These are phyloP conservation scores for Kurtzmaniella natalensis DNA, from an alignment of 1,139 yeast species.

Conservation along the genomic window DNA sequence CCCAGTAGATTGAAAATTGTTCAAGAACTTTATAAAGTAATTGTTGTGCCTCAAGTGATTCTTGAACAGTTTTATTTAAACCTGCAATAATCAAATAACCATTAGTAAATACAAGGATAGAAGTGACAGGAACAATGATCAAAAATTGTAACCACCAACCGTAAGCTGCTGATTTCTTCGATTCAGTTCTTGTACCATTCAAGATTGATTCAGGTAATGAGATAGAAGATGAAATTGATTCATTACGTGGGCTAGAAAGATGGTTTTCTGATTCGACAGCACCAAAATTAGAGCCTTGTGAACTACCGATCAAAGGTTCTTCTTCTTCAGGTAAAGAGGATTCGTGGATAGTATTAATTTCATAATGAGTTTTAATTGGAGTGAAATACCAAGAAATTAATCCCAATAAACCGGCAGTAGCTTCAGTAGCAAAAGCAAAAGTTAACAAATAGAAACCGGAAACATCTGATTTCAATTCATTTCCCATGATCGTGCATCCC, in stretches of 20 bases:
- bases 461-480: constrained; percentile 37
- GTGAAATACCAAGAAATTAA: constrained; percentile 41
- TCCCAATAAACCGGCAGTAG: constrained; percentile 55
- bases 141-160: constrained; percentile 81
- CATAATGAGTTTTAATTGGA: constrained; percentile 8
- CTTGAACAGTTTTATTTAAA: constrained; percentile 65
- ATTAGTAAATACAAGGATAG: constrained; percentile 46
- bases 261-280: constrained; percentile 12
- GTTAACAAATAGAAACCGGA: constrained; percentile 61
- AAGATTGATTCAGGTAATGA: constrained; percentile 3
- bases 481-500: constrained; percentile 41
- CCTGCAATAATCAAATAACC: constrained; percentile 59
- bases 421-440: constrained; percentile 46
- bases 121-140: constrained; percentile 60
- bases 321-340: constrained; percentile 14
- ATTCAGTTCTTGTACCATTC: constrained; percentile 10
- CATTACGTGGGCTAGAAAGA: too few species aligned
- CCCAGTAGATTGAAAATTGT: constrained; percentile 33
- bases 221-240: constrained; percentile 10
- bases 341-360: constrained; percentile 12
- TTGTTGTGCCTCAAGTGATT: constrained; percentile 44
- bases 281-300: constrained; percentile 19
- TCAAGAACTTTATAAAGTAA: constrained; percentile 44
- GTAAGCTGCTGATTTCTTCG: constrained; percentile 50
- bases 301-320: constrained; percentile 28